These are phyloP conservation scores for Nakazawaea holstii DNA, from an alignment of 805 yeast genomes.

Conservation along the genomic window DNA sequence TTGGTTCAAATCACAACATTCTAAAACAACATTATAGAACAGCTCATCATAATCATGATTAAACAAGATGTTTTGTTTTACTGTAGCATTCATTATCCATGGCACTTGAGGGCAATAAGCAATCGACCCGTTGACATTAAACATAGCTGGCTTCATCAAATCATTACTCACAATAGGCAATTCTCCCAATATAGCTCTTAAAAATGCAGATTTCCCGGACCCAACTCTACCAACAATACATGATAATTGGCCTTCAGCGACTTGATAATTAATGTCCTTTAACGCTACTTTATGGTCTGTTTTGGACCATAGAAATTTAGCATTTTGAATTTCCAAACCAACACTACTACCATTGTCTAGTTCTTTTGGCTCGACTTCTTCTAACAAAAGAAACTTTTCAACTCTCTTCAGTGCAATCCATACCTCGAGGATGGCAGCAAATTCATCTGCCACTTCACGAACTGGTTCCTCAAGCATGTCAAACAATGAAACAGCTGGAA, in stretches of 20 bases:
- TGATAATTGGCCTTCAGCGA: constrained; percentile 71
- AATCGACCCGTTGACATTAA: constrained; percentile 56
- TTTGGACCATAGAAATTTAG: constrained; percentile 21
- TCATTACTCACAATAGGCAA: constrained; percentile 68
- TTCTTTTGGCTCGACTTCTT: constrained; percentile 38
- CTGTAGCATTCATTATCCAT: constrained; percentile 90
- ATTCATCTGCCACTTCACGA: constrained; percentile 13
- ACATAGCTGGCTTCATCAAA: constrained; percentile 60
- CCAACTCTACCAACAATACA: constrained; percentile 95
- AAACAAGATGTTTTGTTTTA: constrained; percentile 77
- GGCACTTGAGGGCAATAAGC: constrained; percentile 96
- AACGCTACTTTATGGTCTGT: constrained; percentile 60
- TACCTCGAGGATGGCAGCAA: constrained; percentile 29
- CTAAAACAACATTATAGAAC: constrained; percentile 73
- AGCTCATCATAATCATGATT: constrained; percentile 63
- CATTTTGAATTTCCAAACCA: constrained; percentile 21
- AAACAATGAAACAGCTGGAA: constrained; percentile 40
- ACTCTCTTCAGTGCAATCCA: constrained; percentile 14
- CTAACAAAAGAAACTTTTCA: constrained; percentile 33
- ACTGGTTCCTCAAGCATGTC: constrained; percentile 42
- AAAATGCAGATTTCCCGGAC: constrained; percentile 85
- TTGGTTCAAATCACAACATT: constrained; percentile 83
- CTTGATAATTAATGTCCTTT: constrained; percentile 64
- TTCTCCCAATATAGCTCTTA: constrained; percentile 90
- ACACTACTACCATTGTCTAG: constrained; percentile 26